Evolutionary conservation across 164 flowering plant genomes (phyloP), one percentile per base, ranked within the genome.

Genomic region (Piper betle): DNA sequence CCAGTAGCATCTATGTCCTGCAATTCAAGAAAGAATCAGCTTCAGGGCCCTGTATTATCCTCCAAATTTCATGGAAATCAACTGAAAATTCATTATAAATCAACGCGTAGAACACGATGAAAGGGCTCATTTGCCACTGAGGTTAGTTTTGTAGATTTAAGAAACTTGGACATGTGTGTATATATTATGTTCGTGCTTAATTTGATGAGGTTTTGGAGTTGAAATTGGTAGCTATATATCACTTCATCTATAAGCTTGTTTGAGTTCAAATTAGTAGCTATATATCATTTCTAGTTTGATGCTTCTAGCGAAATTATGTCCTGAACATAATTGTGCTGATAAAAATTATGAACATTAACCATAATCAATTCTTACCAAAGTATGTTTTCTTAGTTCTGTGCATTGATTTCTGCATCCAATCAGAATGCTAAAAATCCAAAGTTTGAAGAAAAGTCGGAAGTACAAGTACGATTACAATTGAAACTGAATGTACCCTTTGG

Each of bases 381-480:
- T 5, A 33, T 17, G 5, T n/a, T n/a, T n/a, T n/a, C 39, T 17
- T 16, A 61, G 7, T 50, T 33, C 1, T 55, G 20, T 37, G 15
- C 20, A 10, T 46, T 8, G 18, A 25, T 60, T 33, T 65, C 59
- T 53, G 42, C 17, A 9, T 42, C 60, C 75, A 75, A 55, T 63
- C 88, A 93, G 92, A 64, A 68, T 60, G 76, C 74, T 15, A 80
- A 72, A 63, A 87, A 78, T 67, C 88, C 74, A 82, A 84, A 69
- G 46, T 84, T 93, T 57, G 97, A 79, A 58, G 84, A 80, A 58
- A 75, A 78, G 67, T 77, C 80, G 61, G 97, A 88, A 64, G 64
- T 88, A 62, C 84, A 79, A 97, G 97, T 90, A 76, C 50, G 59
- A 5, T n/a, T 57, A 50, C 57, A 16, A 39, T 37, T 48, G 9